Conservation (phyloP, 2,329 filamentous ascomycete genomes). For the Venturia effusa region DNA sequence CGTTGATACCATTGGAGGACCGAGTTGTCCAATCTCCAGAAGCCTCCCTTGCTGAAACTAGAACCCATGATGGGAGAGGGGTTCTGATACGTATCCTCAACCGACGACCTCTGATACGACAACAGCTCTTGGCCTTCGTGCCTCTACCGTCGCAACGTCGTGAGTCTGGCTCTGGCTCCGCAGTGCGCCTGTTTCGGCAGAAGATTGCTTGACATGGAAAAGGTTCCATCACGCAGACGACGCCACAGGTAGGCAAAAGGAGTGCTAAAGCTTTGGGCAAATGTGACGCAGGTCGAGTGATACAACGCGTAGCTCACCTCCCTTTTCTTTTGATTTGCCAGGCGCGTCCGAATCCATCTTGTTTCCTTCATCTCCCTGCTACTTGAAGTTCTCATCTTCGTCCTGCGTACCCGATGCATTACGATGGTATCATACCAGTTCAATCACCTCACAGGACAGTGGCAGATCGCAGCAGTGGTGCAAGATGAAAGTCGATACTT, state of each 20-base stretch:
- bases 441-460: slow-evolving; percentile 6
- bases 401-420: background rate
- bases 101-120: background rate
- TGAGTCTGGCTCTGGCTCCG: background rate
- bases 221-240: background rate
- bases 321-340: background rate
- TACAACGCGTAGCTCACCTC: background rate
- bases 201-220: no score
- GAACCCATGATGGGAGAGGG: background rate
- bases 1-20: background rate
- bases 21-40: background rate
- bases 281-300: background rate
- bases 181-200: no score
- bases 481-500: background rate
- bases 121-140: background rate
- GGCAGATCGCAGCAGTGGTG: background rate
- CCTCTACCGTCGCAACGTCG: background rate
- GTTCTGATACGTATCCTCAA: background rate
- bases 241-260: background rate
- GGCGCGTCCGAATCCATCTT: background rate
- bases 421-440: slow-evolving; percentile 3
- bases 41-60: background rate
- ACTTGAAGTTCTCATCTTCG: background rate
- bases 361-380: background rate
- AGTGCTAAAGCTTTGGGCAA: background rate